Evolutionary conservation across 1,284 basidiomycete species (phyloP), one percentile per base, ranked within the genome.

Genomic region (Malassezia pachydermatis): DNA sequence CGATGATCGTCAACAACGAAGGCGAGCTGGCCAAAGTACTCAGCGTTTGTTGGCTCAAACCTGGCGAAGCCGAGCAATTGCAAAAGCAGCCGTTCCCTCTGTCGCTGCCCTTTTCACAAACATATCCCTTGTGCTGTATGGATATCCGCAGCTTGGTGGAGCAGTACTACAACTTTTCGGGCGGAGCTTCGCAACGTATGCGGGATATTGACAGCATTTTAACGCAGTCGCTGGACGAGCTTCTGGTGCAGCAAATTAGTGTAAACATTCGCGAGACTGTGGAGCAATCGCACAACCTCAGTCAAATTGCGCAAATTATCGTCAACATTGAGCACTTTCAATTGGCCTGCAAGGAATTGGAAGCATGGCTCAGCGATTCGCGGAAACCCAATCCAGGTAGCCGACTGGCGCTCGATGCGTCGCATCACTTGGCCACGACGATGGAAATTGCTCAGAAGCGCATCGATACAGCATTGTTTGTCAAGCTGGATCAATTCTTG

Each of bases 401-500:
- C 1, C 78, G 81, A 13, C 81, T 89, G 51, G 79, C 78, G 41
- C 77, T 92, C 17, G 78, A 77, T 28, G 81, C 84, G 1, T 76
- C 79, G 2, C 68, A 76, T 32, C 79, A 83, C 2, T 92, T 98
- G 67, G 76, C 79, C 16, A 72, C 75, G 9, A 84, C 86, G 1
- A 76, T 89, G 42, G 75, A 77, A 16, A 77, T 80, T 32, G 84
- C 89, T 2, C 80, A 85, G 52, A 75, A 77, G 23, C 83, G 88
- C 9, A 88, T 98, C 58, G 83, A 84, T 23, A 76, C 77, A 9
- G 79, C 92, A 35, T 89, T 98, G 61, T 80, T 81, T 6, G 85
- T 84, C 19, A 98, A 98, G 73, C 80, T 98, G n/a, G 86, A 92
- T 65, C 87, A 90, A 58, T 95, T 95, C 75, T 88, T 95, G 58